Base-by-base conservation (phyloP, 257 asterid genomes). In the Leonotis leonurus region DNA sequence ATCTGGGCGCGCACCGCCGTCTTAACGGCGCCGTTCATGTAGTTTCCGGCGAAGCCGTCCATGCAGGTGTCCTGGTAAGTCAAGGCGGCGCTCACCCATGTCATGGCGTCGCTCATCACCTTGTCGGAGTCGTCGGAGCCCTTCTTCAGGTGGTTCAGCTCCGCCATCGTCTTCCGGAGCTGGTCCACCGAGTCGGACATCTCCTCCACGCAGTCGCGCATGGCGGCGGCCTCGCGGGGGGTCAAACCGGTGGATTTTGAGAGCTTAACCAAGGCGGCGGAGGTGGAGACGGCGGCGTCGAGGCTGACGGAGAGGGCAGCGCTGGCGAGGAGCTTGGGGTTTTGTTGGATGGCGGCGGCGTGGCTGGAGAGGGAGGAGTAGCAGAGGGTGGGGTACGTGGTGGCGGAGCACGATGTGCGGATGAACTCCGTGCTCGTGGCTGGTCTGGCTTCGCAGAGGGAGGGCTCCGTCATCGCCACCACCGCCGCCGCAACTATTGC, bases 61-160 rank as follows among this genome's bases (percentile, higher is more conserved):
- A 66, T 78, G 71, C 95, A 88, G 0, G 95, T 84, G 43, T 82
- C 89, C 12, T 80, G 89, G 17, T 89, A 81, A 0, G 95, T 89
- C 84, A 89, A 62, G 55, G 95, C 95, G 21, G 91, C 91, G 70
- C 97, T 89, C 0, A 89, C 89, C 97, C 97, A 89, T 0, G 95
- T 89, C 64, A 83, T 85, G 5, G 81, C 53, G 21, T 89, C 78
- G 33, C 66, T 79, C 78, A 84, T 77, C 12, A 50, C 44, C 56
- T 62, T 2, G 44, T 10, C 79, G 50, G 76, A 83, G 12, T 83
- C n/a, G n/a, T n/a, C 62, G 1, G 76, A 14, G 3, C 78, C 83
- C 21, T 41, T 69, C 2, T 83, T 39, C 9, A n/a, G n/a, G n/a
- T n/a, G n/a, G n/a, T 51, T 27, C 88, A 89, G 75, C 77, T 82